phyloP scores from a whole-genome alignment of 805 yeast genomes.

The Kodamaea kaohsiungensis region DNA sequence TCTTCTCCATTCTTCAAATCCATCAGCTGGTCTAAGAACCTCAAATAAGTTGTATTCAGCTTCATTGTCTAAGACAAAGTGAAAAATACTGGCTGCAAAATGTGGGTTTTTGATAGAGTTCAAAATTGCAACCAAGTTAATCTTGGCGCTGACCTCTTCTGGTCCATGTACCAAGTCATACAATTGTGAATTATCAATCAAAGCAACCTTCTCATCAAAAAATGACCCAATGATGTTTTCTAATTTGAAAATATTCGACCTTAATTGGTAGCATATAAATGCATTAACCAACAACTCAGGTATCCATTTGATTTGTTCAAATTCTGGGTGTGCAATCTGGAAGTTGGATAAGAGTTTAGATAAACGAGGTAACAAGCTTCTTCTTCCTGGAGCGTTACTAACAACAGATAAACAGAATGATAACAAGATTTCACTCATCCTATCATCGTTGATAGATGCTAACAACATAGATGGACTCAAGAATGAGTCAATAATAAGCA shows the following conservation, averaged over 20 bases:
- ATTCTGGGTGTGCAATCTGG: constrained; percentile 33
- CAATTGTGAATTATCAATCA: constrained; percentile 21
- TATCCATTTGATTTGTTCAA: constrained; percentile 52
- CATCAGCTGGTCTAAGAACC: constrained; percentile 61
- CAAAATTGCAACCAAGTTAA: constrained; percentile 50
- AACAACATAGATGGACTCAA: constrained; percentile 44
- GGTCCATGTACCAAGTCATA: constrained; percentile 57
- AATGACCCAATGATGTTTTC: constrained; percentile 57
- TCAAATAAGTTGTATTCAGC: constrained; percentile 43
- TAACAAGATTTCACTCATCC: constrained; percentile 27
- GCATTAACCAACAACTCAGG: constrained; percentile 47
- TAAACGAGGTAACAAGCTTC: constrained; percentile 66
- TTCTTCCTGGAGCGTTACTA: constrained; percentile 55
- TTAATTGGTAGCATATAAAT: constrained; percentile 53
- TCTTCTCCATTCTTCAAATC: constrained; percentile 67
- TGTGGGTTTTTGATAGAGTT: constrained; percentile 27
- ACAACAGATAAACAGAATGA: constrained; percentile 47
- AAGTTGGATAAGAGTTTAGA: constrained; percentile 47
- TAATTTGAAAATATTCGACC: constrained; percentile 55
- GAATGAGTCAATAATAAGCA: constrained; percentile 51
- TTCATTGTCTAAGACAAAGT: constrained; percentile 38
- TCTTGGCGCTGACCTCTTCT: constrained; percentile 55
- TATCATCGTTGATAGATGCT: constrained; percentile 29
- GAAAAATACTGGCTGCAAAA: constrained; percentile 34
- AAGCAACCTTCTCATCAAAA: constrained; percentile 47